Evolutionary conservation across 257 asterid genomes (phyloP).

Genomic region (Henckelia pumila): DNA sequence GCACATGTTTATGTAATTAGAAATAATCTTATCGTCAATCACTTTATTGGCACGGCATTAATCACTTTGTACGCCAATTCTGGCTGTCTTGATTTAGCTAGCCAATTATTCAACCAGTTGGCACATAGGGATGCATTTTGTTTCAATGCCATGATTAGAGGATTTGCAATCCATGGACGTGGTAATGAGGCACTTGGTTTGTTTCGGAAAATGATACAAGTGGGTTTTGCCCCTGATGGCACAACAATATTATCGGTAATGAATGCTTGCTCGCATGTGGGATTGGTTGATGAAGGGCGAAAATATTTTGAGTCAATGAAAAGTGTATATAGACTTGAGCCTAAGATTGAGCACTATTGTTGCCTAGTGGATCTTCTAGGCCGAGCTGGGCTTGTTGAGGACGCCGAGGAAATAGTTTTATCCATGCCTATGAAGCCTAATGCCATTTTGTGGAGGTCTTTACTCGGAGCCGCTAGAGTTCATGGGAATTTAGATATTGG

Average conservation of each 20-base stretch:
- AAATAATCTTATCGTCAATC: constrained; percentile 41
- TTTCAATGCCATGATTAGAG: constrained; percentile 72
- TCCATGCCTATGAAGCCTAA: constrained; percentile 59
- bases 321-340: constrained; percentile 43
- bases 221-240: constrained; percentile 44
- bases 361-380: constrained; percentile 70
- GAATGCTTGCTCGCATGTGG: constrained; percentile 71
- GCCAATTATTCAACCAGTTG: constrained; percentile 46
- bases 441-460: constrained; percentile 57
- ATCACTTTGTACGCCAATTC: constrained; percentile 55
- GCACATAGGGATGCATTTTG: constrained; percentile 48
- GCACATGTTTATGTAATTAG: constrained; percentile 47
- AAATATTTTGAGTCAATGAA: constrained; percentile 43
- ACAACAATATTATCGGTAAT: constrained; percentile 51
- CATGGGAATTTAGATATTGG: constrained; percentile 53
- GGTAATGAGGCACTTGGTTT: constrained; percentile 53
- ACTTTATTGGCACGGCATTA: constrained; percentile 50
- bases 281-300: constrained; percentile 63
- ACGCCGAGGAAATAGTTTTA: constrained; percentile 41
- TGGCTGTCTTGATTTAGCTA: constrained; percentile 51
- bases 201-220: constrained; percentile 45
- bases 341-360: constrained; percentile 64
- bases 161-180: constrained; percentile 59
- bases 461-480: constrained; percentile 62
- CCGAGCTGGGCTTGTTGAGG: constrained; percentile 55